phyloP scores from a whole-genome alignment of 1,284 basidiomycete genomes.

The Cutaneotrichosporon sp. region DNA sequence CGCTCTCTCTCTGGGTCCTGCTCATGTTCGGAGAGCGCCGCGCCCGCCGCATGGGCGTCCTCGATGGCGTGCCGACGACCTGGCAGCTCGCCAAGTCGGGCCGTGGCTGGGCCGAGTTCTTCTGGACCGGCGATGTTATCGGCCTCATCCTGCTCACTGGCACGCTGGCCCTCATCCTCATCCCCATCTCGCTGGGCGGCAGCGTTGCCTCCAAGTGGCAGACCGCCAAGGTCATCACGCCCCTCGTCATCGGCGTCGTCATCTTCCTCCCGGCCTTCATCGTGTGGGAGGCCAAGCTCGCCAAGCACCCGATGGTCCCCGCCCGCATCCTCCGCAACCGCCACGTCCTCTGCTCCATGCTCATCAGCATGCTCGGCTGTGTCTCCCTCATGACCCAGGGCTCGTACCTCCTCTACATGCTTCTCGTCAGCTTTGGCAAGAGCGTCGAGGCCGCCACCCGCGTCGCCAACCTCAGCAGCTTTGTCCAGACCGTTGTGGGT shows the following conservation, averaged over 20 bases:
- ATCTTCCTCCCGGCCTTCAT: constrained; percentile 48
- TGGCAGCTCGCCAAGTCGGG: constrained; percentile 16
- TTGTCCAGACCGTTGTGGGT: constrained; percentile 49
- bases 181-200: constrained; percentile 52
- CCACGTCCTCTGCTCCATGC: constrained; percentile 38
- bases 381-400: constrained; percentile 48
- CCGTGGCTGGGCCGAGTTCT: constrained; percentile 33
- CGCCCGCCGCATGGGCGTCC: constrained; percentile 23
- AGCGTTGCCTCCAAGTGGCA: constrained; percentile 37
- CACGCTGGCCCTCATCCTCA: constrained; percentile 34
- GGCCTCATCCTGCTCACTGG: constrained; percentile 44
- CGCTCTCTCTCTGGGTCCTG: constrained; percentile 41
- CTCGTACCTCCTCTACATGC: constrained; percentile 48
- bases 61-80: constrained; percentile 38
- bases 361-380: constrained; percentile 48
- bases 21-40: background rate
- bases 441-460: constrained; percentile 32
- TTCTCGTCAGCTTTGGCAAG: constrained; percentile 51
- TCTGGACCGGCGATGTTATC: constrained; percentile 53
- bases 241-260: constrained; percentile 38
- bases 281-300: constrained; percentile 48
- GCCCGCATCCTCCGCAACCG: constrained; percentile 44
- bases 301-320: constrained; percentile 41
- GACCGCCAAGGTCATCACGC: constrained; percentile 49
- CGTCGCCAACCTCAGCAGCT: constrained; percentile 51